Evolutionary conservation across 129 eudicot species (phyloP).

Genomic region (Helichrysum umbraculigerum): DNA sequence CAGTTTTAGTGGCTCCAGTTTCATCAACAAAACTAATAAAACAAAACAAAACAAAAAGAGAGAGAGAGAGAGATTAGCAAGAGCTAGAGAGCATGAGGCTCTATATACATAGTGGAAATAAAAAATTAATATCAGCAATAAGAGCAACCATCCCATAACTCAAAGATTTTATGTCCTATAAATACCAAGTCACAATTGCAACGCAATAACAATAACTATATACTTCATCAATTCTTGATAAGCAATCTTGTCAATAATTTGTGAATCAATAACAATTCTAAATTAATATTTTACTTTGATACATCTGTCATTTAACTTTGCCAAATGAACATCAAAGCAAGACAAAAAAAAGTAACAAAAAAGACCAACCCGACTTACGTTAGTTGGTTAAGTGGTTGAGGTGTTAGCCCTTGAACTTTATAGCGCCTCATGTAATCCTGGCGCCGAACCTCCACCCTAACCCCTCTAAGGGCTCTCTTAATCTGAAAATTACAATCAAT

Average conservation of each 20-base stretch:
- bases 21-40: slow-evolving; percentile 35
- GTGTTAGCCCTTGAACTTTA: slow-evolving; percentile 50
- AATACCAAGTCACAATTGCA: too few relatives aligned
- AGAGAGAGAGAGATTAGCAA: not conserved
- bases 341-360: not conserved
- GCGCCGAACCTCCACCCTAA: slow-evolving; percentile 48
- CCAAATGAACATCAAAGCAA: not conserved
- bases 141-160: too few relatives aligned
- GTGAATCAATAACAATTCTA: too few relatives aligned
- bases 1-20: slow-evolving; percentile 37
- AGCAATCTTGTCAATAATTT: too few relatives aligned
- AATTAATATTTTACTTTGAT: not conserved
- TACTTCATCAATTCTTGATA: too few relatives aligned
- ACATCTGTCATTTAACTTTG: not conserved
- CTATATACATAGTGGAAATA: too few relatives aligned
- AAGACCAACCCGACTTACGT: slow-evolving; percentile 39
- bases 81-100: too few relatives aligned
- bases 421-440: slow-evolving; percentile 30
- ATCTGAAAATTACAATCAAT: slow-evolving; percentile 40
- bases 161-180: too few relatives aligned
- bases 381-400: slow-evolving; percentile 30
- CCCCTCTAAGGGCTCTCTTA: slow-evolving; percentile 60
- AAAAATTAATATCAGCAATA: too few relatives aligned
- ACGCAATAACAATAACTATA: too few relatives aligned
- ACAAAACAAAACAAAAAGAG: not conserved